Base-by-base conservation (phyloP, 2,329 filamentous ascomycete genomes). In the Xylariomycetidae sp. region DNA sequence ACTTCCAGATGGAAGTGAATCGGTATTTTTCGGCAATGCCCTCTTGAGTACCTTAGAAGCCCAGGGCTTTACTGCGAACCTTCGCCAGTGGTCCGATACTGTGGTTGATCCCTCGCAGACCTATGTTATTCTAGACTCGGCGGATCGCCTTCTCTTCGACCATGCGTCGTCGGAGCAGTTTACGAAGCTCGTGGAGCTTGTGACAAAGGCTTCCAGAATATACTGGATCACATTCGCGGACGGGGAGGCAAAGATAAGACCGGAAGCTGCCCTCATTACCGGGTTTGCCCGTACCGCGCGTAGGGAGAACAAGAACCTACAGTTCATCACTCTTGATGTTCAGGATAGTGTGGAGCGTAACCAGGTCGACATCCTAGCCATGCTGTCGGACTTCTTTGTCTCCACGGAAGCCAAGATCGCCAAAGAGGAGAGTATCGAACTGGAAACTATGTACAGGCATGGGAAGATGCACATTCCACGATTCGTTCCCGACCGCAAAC, bases 261-360 rank as follows among this genome's bases (percentile, higher is more conserved):
- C 45, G 3, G 47, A 50, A 16, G 49, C 59, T 31, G 69, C 67
- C 46, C 64, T 72, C 54, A 53, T 69, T 0, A 58, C 61, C 7
- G 69, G 68, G 18, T 51, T 72, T 3, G 59, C 63, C 37, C 58
- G 69, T 19, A 64, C 62, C 2, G 56, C 71, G 15, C 65, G 68
- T 1, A 69, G 68, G 2, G 69, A 72, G 39, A 49, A 37, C 43
- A 62, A 63, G 2, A 57, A 59, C 16, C 61, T 68, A 30, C 57
- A 56, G 10, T 64, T 67, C 12, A 63, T 64, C 1, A 69, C 63
- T 1, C 51, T 73, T 0, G 68, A 72, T 30, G 50, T 72, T 2
- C 64, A 71, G 20, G 59, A 59, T 4, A 41, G 48, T 7, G 58
- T 59, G 6, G 31, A 46, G 12, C 50, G 61, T 11, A 44, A 54